Evolutionary conservation across 225 moss, liverwort and hornwort genomes (phyloP).

Genomic region (Physcomitrium patens): DNA sequence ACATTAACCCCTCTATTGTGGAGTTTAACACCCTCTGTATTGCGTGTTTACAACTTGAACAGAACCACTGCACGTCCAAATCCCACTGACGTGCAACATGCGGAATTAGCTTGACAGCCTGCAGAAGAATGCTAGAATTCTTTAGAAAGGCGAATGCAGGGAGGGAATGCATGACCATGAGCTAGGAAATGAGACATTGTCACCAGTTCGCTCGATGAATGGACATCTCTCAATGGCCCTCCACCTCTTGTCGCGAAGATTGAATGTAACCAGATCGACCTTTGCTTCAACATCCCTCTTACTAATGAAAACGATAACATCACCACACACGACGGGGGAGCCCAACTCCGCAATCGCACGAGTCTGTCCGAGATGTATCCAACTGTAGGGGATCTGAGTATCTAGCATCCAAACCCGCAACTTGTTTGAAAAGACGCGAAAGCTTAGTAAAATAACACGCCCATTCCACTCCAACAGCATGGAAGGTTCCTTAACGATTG

Average conservation of each 20-base stretch:
- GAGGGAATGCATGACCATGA: slow-evolving; percentile 34
- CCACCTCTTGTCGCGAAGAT: slow-evolving; percentile 26
- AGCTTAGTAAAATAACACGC: slow-evolving; percentile 14
- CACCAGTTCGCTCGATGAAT: slow-evolving; percentile 12
- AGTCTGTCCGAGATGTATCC: slow-evolving; percentile 17
- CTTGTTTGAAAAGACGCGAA: slow-evolving; percentile 1
- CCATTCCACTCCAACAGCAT: slow-evolving; percentile 33
- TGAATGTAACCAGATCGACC: slow-evolving; percentile 22
- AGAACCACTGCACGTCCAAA: not conserved
- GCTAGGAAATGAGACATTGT: not conserved
- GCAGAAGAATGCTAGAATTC: not conserved
- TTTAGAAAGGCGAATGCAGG: slow-evolving; percentile 24
- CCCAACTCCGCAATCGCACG: slow-evolving; percentile 5
- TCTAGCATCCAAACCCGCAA: slow-evolving; percentile 27
- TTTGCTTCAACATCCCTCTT: slow-evolving; percentile 3
- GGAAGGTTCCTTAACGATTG: not conserved
- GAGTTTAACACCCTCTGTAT: not conserved
- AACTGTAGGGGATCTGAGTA: not conserved
- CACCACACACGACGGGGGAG: slow-evolving; percentile 23
- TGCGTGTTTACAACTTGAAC: not conserved
- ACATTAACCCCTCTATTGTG: not conserved
- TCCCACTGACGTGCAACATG: not conserved
- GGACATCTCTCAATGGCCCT: slow-evolving; percentile 19
- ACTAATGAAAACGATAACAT: slow-evolving; percentile 26
- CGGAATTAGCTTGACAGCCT: not conserved